Evolutionary conservation across 768 basidiomycete species (phyloP), one percentile per base, ranked within the genome.

Genomic region (Macrocybe gigantea): DNA sequence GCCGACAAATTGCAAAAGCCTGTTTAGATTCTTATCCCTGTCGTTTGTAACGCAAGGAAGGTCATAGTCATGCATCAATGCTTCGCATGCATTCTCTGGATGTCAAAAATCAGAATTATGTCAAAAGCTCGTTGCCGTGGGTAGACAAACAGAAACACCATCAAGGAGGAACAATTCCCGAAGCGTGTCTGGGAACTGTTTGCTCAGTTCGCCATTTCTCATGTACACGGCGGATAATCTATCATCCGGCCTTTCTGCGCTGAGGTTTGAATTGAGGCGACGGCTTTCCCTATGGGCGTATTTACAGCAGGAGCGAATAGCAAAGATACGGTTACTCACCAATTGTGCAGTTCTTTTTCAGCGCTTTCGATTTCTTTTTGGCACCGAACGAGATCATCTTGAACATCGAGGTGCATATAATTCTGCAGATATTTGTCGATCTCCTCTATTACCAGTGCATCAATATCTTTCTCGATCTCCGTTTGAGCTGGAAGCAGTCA

Each of bases 1-100:
- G 5, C 79, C 79, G 49, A 72, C 75, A 57, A 78, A 77, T 45
- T 73, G 75, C 69, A 82, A 75, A 58, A 83, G 70, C 31, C 61
- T 57, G 52, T 82, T 83, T 49, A 80, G 58, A 52, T 81, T 81
- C n/a, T 60, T 58, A 33, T 75, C 73, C 41, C 70, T 64, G 15
- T 63, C 63, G 9, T 70, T 70, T 1, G 68, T 65, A 5, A 69
- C 53, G 31, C 67, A 66, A 7, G 58, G 54, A 9, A 73, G 51
- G 39, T 58, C 63, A 53, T 77, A 77, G 33, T 74, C 69, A 7
- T 41, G 10, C 58, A 70, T 63, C 32, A 77, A 57, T 31, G 60
- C 49, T 49, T 64, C 68, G 39, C 61, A 57, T 9, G 61, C 63
- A 33, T 64, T 60, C 48, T 49, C 70, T 74, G 39, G 47, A 14